Percentiles rank a stretch among this genome's conserved stretches.
phyloP scores from a whole-genome alignment of 1,139 yeast genomes.

The Hemisphaericaspora xylanilytica region DNA sequence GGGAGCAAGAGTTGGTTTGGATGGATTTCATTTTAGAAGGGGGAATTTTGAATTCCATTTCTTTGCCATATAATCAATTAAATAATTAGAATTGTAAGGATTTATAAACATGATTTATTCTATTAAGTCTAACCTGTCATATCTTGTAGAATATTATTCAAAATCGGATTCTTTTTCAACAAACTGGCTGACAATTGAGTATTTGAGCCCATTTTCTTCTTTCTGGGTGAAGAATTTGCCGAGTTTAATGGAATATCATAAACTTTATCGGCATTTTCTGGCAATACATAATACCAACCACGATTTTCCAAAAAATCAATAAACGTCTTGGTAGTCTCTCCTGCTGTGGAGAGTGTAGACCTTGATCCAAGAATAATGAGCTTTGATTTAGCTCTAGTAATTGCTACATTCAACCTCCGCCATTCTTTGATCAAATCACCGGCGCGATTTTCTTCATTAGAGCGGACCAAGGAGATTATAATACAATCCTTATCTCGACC shows the following conservation, averaged over 20 bases:
- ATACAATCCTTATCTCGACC: slow-evolving; percentile 94
- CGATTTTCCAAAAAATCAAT: slow-evolving; percentile 56
- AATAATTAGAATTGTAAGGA: background rate
- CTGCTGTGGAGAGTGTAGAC: slow-evolving; percentile 53
- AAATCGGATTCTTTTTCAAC: slow-evolving; percentile 20
- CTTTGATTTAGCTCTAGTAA: slow-evolving; percentile 86
- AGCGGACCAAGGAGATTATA: slow-evolving; percentile 80
- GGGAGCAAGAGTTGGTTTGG: slow-evolving; percentile 8
- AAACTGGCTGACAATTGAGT: slow-evolving; percentile 13
- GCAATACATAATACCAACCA: slow-evolving; percentile 65
- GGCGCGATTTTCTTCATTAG: slow-evolving; percentile 63
- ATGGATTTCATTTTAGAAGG: slow-evolving; percentile 22
- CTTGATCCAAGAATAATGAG: slow-evolving; percentile 79
- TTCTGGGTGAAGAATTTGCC: slow-evolving; percentile 4
- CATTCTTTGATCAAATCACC: slow-evolving; percentile 86
- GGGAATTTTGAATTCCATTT: slow-evolving; percentile 40
- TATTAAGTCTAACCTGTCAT: slow-evolving; percentile 7
- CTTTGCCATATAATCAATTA: slow-evolving; percentile 28
- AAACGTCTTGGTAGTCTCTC: slow-evolving; percentile 56
- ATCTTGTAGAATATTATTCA: slow-evolving; percentile 26
- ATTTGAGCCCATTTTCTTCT: slow-evolving; percentile 3
- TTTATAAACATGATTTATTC: background rate
- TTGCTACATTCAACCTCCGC: slow-evolving; percentile 91
- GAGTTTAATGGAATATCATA: slow-evolving; percentile 21
- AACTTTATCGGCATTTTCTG: slow-evolving; percentile 38